phyloP scores from a whole-genome alignment of 306 rosid species.

The Rubus parviflorus region DNA sequence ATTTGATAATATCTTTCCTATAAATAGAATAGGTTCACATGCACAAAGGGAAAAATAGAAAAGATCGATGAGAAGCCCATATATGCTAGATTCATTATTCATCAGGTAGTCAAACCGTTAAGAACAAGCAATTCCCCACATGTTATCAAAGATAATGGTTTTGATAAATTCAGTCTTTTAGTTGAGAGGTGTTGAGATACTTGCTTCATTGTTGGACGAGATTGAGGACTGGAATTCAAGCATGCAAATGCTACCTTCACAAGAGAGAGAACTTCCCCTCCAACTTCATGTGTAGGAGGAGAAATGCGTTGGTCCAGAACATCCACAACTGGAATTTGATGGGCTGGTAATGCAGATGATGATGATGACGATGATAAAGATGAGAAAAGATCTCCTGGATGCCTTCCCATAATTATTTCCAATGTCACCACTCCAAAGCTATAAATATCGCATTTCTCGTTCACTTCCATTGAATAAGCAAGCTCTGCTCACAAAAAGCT shows the following conservation, averaged over 20 bases:
- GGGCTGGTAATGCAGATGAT: neutral
- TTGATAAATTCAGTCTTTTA: neutral
- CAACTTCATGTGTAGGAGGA: neutral
- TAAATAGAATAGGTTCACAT: too few species aligned
- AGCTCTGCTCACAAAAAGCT: too few species aligned
- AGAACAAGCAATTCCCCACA: too few species aligned
- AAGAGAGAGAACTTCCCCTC: neutral
- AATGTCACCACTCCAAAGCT: neutral
- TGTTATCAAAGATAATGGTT: too few species aligned
- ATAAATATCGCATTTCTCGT: too few species aligned
- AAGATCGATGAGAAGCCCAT: too few species aligned
- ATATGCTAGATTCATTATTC: too few species aligned
- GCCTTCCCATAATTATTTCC: constrained; percentile 15
- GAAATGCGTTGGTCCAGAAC: constrained; percentile 2
- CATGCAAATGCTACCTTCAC: constrained; percentile 1
- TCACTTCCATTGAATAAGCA: too few species aligned
- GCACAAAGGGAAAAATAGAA: too few species aligned
- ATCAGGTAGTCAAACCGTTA: too few species aligned
- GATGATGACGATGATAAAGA: neutral
- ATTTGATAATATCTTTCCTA: too few species aligned
- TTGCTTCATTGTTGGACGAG: constrained; percentile 16
- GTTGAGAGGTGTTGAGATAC: neutral
- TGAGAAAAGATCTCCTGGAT: constrained; percentile 13
- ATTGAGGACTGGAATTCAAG: constrained; percentile 6
- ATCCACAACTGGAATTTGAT: neutral